Evolutionary conservation across 176 grass and related monocot species (phyloP).

Genomic region (Olyra latifolia): DNA sequence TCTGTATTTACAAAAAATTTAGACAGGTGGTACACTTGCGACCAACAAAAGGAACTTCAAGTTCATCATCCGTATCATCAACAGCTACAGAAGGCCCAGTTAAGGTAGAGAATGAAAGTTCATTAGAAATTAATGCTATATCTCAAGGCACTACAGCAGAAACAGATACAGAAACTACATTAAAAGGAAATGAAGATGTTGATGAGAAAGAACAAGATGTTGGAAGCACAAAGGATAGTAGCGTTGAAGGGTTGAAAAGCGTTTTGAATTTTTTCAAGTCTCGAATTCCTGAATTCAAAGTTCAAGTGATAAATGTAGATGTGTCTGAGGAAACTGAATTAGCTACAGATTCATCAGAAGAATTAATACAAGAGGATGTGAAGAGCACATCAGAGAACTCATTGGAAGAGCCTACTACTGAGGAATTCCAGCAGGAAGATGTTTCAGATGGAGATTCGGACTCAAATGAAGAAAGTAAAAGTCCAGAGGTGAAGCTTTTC

Average conservation of each 20-base stretch:
- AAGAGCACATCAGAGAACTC: constrained; percentile 52
- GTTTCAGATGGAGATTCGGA: constrained; percentile 50
- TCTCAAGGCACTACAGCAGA: constrained; percentile 31
- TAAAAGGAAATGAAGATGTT: constrained; percentile 39
- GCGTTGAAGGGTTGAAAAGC: constrained; percentile 60
- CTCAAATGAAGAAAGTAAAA: constrained; percentile 57
- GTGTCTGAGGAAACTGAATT: constrained; percentile 58
- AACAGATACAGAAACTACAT: constrained; percentile 31
- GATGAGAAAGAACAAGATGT: constrained; percentile 46
- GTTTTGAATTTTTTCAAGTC: constrained; percentile 78
- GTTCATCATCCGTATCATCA: constrained; percentile 31
- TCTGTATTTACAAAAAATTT: constrained; percentile 54
- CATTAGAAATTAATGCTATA: constrained; percentile 30
- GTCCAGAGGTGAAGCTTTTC: constrained; percentile 65
- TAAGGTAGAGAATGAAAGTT: constrained; percentile 39
- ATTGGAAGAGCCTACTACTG: constrained; percentile 35
- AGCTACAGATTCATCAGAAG: constrained; percentile 48
- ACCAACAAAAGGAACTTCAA: constrained; percentile 60
- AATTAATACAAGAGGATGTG: constrained; percentile 63
- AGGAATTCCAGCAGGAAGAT: constrained; percentile 57
- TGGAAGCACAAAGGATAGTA: constrained; percentile 48
- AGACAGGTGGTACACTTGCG: constrained; percentile 85
- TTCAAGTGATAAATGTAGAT: constrained; percentile 60
- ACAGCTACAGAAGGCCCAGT: constrained; percentile 37
- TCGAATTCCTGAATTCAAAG: constrained; percentile 78